These are phyloP conservation scores for Pseudohyphozyma bogoriensis DNA, from an alignment of 768 basidiomycete genomes.

Conservation along the genomic window DNA sequence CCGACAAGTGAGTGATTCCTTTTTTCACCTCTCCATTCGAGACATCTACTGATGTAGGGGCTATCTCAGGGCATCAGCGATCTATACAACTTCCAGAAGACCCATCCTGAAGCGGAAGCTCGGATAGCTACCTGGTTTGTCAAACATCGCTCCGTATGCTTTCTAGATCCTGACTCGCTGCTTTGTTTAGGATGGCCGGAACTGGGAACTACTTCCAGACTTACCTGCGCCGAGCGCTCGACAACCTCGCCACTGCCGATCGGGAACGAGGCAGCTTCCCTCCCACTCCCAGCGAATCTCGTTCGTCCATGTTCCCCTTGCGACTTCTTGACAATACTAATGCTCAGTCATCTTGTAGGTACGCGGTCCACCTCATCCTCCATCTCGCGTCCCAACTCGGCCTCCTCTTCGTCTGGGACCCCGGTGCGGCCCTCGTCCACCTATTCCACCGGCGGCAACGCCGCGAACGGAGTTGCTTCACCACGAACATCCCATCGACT, in stretches of 20 bases:
- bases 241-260: slow-evolving; percentile 78
- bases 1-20: slow-evolving; percentile 11
- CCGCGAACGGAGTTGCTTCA: no score
- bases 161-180: background rate
- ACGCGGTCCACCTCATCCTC: no score
- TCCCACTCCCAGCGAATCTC: background rate
- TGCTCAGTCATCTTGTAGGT: no score
- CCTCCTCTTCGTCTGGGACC: no score
- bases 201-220: slow-evolving; percentile 84
- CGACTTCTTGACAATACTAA: no score
- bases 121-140: slow-evolving; percentile 32
- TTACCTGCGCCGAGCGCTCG: slow-evolving; percentile 78
- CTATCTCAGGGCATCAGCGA: slow-evolving; percentile 79
- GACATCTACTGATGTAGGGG: no score
- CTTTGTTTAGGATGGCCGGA: slow-evolving; percentile 53
- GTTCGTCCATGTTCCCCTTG: background rate
- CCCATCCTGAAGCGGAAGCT: slow-evolving; percentile 50
- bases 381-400: no score
- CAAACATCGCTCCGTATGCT: background rate
- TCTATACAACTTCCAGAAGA: slow-evolving; percentile 84
- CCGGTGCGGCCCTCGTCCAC: no score
- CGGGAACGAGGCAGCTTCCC: slow-evolving; percentile 34
- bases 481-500: no score
- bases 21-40: slow-evolving; percentile 7
- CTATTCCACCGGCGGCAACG: no score